phyloP scores from a whole-genome alignment of 805 yeast species.

The Isabelozyma rhagii region DNA sequence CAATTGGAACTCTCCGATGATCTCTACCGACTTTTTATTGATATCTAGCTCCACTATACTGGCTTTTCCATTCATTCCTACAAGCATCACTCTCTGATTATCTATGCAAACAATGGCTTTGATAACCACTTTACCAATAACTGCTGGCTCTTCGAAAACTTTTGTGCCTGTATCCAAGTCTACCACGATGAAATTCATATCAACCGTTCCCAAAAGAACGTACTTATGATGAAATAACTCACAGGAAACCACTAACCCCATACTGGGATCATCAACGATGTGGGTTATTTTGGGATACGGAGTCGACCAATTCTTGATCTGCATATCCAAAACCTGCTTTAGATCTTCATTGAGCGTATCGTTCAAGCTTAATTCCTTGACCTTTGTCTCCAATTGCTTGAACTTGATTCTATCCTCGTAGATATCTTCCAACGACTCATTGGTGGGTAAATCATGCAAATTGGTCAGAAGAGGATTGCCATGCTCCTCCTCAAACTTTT shows the following conservation, averaged over 20 bases:
- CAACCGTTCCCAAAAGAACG: constrained; percentile 16
- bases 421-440: constrained; percentile 38
- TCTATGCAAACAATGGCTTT: constrained; percentile 31
- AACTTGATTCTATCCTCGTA: constrained; percentile 35
- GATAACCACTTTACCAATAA: constrained; percentile 24
- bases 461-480: constrained; percentile 27
- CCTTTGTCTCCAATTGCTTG: constrained; percentile 9
- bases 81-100: constrained; percentile 26
- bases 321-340: constrained; percentile 4
- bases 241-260: constrained; percentile 24
- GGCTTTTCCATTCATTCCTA: constrained; percentile 54
- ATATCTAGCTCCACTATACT: constrained; percentile 11
- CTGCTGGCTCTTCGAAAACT: constrained; percentile 13
- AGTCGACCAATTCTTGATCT: constrained; percentile 24
- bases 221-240: constrained; percentile 8
- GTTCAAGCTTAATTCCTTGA: constrained; percentile 5
- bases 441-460: constrained; percentile 11
- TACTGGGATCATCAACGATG: constrained; percentile 6
- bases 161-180: constrained; percentile 13
- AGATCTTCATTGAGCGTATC: constrained; percentile 8
- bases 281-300: constrained; percentile 23
- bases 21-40: constrained; percentile 1
- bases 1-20: constrained; percentile 19
- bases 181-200: constrained; percentile 13
- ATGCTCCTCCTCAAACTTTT: constrained; percentile 45